A percentile compares a stretch with the other conserved stretches of the same genome.
These are phyloP conservation scores for Knoxdaviesia proteae DNA, from an alignment of 2,329 filamentous ascomycete species.

Conservation along the genomic window DNA sequence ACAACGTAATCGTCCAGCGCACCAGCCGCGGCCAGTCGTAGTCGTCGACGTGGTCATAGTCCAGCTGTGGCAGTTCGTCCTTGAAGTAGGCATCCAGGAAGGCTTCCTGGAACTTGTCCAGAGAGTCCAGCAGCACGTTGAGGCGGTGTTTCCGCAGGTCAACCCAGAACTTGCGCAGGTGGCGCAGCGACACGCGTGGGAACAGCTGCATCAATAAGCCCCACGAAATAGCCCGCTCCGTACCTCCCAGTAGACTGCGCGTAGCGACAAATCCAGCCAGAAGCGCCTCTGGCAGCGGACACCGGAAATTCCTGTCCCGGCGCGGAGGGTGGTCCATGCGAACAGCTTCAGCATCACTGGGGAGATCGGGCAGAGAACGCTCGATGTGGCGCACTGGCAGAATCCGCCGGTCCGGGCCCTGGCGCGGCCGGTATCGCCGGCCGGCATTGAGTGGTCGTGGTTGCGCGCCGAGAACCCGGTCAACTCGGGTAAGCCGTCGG, in stretches of 20 bases:
- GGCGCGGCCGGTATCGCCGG: too few species aligned
- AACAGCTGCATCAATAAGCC: slow-evolving; percentile 35
- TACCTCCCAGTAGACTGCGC: slow-evolving; percentile 36
- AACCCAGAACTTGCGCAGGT: slow-evolving; percentile 35
- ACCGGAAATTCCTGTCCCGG: too few species aligned
- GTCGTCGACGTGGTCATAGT: slow-evolving; percentile 39
- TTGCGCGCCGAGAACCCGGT: too few species aligned
- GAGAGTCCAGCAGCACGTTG: slow-evolving; percentile 11
- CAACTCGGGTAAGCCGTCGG: too few species aligned
- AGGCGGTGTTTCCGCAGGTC: slow-evolving; percentile 16
- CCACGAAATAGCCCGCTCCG: slow-evolving; percentile 39
- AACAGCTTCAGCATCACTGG: too few species aligned
- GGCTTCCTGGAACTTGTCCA: slow-evolving; percentile 39
- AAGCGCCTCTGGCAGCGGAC: slow-evolving; percentile 10
- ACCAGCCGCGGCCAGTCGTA: slow-evolving; percentile 52
- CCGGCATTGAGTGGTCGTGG: too few species aligned
- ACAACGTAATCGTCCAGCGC: slow-evolving; percentile 40
- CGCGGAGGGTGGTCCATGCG: too few species aligned
- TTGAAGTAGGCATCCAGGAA: slow-evolving; percentile 47
- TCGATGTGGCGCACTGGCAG: too few species aligned
- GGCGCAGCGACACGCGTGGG: slow-evolving; percentile 27
- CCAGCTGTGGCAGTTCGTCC: slow-evolving; percentile 35
- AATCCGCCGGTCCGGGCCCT: too few species aligned
- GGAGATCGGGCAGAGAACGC: too few species aligned
- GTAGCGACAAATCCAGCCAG: slow-evolving; percentile 37